Evolutionary conservation across 1,284 basidiomycete species (phyloP).

Genomic region (Heterobasidion occidentale): DNA sequence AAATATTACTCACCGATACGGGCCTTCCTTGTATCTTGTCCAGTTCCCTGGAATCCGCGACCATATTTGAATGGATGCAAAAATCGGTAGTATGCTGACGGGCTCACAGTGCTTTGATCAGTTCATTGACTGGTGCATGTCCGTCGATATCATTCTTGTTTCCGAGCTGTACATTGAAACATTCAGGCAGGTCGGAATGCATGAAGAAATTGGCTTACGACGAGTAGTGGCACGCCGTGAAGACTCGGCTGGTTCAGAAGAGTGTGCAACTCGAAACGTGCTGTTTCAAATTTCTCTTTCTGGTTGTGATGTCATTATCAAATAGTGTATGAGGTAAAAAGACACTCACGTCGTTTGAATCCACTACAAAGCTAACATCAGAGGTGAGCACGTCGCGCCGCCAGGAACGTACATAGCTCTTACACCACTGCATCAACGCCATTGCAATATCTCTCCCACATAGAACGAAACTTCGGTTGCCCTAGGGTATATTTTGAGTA

Average conservation of each 20-base stretch:
- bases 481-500: slow-evolving; percentile 31
- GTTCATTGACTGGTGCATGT: slow-evolving; percentile 78
- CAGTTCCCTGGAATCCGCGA: slow-evolving; percentile 45
- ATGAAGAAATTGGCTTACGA: slow-evolving; percentile 37
- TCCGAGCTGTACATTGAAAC: slow-evolving; percentile 51
- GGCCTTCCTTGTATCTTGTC: slow-evolving; percentile 79
- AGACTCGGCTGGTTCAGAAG: slow-evolving; percentile 73
- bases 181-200: background rate
- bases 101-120: slow-evolving; percentile 76
- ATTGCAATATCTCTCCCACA: slow-evolving; percentile 94
- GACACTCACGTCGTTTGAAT: slow-evolving; percentile 72
- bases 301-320: slow-evolving; percentile 19
- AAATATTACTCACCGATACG: slow-evolving; percentile 63
- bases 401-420: slow-evolving; percentile 24
- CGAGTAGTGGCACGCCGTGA: slow-evolving; percentile 78
- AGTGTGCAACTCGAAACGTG: slow-evolving; percentile 86
- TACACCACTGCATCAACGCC: slow-evolving; percentile 94
- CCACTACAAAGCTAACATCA: slow-evolving; percentile 76
- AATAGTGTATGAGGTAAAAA: background rate
- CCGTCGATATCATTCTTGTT: slow-evolving; percentile 92
- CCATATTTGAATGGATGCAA: background rate
- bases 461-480: slow-evolving; percentile 88
- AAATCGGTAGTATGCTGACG: slow-evolving; percentile 4
- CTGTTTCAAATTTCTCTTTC: slow-evolving; percentile 80
- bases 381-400: slow-evolving; percentile 9